A percentile compares a stretch with the other conserved stretches of the same genome.
Evolutionary conservation across 306 rosid genomes (phyloP).

Genomic region (Quercus aquifolioides): DNA sequence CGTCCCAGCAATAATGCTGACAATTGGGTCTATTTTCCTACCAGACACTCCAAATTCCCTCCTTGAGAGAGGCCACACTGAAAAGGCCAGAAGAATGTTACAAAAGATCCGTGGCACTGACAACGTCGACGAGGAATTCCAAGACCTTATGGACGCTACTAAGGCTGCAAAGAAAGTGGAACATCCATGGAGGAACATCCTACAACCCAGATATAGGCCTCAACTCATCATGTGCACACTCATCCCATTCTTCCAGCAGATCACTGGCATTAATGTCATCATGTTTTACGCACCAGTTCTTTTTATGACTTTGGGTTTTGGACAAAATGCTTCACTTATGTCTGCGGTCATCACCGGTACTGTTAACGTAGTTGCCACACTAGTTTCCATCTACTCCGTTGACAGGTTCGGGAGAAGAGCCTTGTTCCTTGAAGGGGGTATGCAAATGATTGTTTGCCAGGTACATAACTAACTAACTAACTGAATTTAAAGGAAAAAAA

Average conservation of each 20-base stretch:
- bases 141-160: slow-evolving; percentile 28
- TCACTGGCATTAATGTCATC: slow-evolving; percentile 47
- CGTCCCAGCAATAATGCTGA: slow-evolving; percentile 41
- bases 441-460: slow-evolving; percentile 38
- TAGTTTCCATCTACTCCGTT: slow-evolving; percentile 29
- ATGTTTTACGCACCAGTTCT: slow-evolving; percentile 44
- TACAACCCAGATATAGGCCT: slow-evolving; percentile 35
- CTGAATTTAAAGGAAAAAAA: too few species aligned
- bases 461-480: not conserved
- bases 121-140: slow-evolving; percentile 36
- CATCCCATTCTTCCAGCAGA: slow-evolving; percentile 44
- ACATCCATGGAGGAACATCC: slow-evolving; percentile 30
- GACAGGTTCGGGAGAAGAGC: slow-evolving; percentile 41
- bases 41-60: slow-evolving; percentile 52
- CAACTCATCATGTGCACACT: slow-evolving; percentile 35
- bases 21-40: slow-evolving; percentile 29
- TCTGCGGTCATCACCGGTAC: slow-evolving; percentile 34
- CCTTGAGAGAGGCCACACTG: slow-evolving; percentile 35
- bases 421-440: slow-evolving; percentile 43
- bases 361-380: slow-evolving; percentile 31
- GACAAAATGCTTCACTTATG: slow-evolving; percentile 31
- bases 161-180: slow-evolving; percentile 34
- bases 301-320: slow-evolving; percentile 40
- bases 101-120: slow-evolving; percentile 27
- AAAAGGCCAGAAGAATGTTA: slow-evolving; percentile 33